These are phyloP conservation scores for Trypanosomatidae sp. DNA, from an alignment of 208 protist genomes.

Conservation along the genomic window DNA sequence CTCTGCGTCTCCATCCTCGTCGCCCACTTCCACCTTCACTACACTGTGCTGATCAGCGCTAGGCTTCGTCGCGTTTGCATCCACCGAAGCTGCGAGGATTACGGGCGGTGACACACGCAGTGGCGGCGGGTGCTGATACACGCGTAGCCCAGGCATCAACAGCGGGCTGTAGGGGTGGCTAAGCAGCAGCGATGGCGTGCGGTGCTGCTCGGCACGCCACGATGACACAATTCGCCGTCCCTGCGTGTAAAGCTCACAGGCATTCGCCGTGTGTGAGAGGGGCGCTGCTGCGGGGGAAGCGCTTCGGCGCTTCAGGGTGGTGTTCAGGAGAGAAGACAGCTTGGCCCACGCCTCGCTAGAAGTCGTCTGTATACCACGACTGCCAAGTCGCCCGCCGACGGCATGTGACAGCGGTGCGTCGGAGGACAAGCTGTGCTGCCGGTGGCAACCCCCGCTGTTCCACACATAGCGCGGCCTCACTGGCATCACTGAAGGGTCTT, in stretches of 20 bases:
- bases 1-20: slow-evolving; percentile 1
- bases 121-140: slow-evolving; percentile 8
- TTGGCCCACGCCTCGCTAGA: not conserved
- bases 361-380: not conserved
- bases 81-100: not conserved
- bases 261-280: not conserved
- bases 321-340: slow-evolving; percentile 1
- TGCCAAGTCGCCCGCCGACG: not conserved
- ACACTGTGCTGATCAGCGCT: not conserved
- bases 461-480: slow-evolving; percentile 9
- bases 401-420: not conserved
- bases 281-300: not conserved
- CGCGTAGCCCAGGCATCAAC: slow-evolving; percentile 20
- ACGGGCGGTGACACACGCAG: not conserved
- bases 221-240: slow-evolving; percentile 1
- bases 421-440: not conserved
- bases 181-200: slow-evolving; percentile 32
- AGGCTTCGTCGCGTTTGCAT: not conserved
- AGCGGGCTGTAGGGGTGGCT: slow-evolving; percentile 16
- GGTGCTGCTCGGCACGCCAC: slow-evolving; percentile 9
- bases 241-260: not conserved
- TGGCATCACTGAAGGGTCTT: not conserved
- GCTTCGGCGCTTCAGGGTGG: not conserved
- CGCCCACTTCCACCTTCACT: slow-evolving; percentile 8
- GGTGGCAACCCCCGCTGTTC: slow-evolving; percentile 5